These are phyloP conservation scores for Ophiognomonia clavigignenti-juglandacearum DNA, from an alignment of 2,329 filamentous ascomycete species.

Conservation along the genomic window DNA sequence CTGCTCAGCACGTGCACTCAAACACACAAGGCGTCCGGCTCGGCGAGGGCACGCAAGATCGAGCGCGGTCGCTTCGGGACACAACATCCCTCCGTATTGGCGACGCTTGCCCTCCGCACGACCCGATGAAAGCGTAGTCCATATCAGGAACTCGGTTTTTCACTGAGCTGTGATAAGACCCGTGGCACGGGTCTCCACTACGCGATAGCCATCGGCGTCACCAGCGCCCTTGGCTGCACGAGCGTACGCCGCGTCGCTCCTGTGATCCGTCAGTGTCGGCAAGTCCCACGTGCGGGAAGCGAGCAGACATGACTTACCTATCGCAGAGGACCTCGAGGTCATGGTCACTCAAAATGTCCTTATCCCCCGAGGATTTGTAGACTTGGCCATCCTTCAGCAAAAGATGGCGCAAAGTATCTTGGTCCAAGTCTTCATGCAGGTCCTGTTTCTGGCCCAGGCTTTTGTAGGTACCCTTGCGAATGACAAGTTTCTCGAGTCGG, in stretches of 20 bases:
- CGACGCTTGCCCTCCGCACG: too few species aligned
- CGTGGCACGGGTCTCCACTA: slow-evolving; percentile 69
- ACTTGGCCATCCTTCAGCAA: slow-evolving; percentile 69
- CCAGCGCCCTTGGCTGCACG: slow-evolving; percentile 76
- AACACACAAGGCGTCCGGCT: too few species aligned
- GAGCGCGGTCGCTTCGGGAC: too few species aligned
- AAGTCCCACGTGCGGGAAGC: background rate
- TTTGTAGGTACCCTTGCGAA: slow-evolving; percentile 84
- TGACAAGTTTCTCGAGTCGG: slow-evolving; percentile 87
- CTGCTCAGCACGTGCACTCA: too few species aligned
- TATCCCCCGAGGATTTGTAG: slow-evolving; percentile 53
- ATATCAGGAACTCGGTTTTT: too few species aligned
- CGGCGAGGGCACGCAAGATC: too few species aligned
- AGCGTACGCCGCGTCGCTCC: slow-evolving; percentile 57
- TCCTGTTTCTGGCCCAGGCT: slow-evolving; percentile 60
- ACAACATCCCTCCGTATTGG: too few species aligned
- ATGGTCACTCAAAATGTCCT: slow-evolving; percentile 65
- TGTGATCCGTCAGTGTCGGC: slow-evolving; percentile 14
- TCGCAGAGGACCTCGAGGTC: slow-evolving; percentile 80
- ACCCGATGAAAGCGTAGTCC: too few species aligned
- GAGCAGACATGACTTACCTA: slow-evolving; percentile 34
- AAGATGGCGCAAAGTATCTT: slow-evolving; percentile 56
- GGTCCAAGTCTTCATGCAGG: slow-evolving; percentile 48
- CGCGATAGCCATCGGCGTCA: slow-evolving; percentile 64
- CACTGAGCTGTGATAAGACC: slow-evolving; percentile 32